A percentile compares a stretch with the other conserved stretches of the same genome.
These are phyloP conservation scores for Ustilaginoidea virens DNA, from an alignment of 2,329 filamentous ascomycete species.

Conservation along the genomic window DNA sequence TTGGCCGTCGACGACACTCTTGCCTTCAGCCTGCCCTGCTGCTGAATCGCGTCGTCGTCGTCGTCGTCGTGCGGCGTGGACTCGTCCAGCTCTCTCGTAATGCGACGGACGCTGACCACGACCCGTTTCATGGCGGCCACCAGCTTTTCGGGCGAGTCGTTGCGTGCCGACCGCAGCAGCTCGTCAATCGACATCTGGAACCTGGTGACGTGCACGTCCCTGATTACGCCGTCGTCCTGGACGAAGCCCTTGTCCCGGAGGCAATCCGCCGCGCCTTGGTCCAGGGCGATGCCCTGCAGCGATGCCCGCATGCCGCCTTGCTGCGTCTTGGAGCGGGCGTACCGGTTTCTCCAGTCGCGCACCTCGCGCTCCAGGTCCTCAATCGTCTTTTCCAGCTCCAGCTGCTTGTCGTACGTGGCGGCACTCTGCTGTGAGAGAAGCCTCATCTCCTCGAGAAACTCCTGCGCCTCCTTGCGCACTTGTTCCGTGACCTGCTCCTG, in stretches of 20 bases:
- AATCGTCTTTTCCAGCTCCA: conserved; percentile 60
- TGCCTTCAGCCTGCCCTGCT: conserved; percentile 57
- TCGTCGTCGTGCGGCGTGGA: conserved; percentile 37
- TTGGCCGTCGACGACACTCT: conserved; percentile 88
- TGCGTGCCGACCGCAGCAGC: conserved; percentile 61
- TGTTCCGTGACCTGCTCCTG: conserved; percentile 78
- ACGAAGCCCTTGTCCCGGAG: conserved; percentile 52
- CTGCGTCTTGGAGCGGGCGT: conserved; percentile 78
- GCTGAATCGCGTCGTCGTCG: conserved; percentile 35
- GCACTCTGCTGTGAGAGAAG: conserved; percentile 67
- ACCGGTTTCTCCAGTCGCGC: conserved; percentile 79
- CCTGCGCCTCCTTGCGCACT: conserved; percentile 68
- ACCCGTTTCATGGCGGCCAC: conserved; percentile 80
- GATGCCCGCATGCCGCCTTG: conserved; percentile 67
- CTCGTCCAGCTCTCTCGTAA: conserved; percentile 66
- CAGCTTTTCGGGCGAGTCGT: conserved; percentile 56
- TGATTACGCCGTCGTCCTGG: conserved; percentile 61
- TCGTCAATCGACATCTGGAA: conserved; percentile 94
- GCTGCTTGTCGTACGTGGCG: conserved; percentile 66
- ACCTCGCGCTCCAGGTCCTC: conserved; percentile 68
- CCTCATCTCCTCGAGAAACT: conserved; percentile 82
- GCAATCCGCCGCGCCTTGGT: conserved; percentile 54
- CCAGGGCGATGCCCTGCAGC: conserved; percentile 56
- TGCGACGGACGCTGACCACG: conserved; percentile 65
- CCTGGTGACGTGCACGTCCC: conserved; percentile 83